phyloP scores from a whole-genome alignment of 345 rosid species.

The Sonneratia alba region DNA sequence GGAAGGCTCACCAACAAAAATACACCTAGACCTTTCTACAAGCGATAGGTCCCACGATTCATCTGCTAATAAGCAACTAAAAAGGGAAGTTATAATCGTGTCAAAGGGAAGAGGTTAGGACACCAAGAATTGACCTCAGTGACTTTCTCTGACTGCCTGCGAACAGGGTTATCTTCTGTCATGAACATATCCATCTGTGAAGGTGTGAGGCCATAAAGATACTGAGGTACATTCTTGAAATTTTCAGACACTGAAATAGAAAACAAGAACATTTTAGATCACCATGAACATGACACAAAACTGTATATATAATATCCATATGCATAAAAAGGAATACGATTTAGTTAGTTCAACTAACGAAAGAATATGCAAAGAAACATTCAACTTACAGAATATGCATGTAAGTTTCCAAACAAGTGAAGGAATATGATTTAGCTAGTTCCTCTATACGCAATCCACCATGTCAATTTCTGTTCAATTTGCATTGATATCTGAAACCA shows the following conservation, averaged over 20 bases:
- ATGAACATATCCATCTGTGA: slow-evolving; percentile 88
- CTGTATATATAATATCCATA: no score
- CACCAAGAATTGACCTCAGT: slow-evolving; percentile 46
- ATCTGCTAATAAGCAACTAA: no score
- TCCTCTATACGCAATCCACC: background rate
- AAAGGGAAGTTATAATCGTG: background rate
- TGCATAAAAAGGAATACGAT: background rate
- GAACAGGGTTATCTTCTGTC: slow-evolving; percentile 68
- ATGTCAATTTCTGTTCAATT: background rate
- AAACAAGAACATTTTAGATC: background rate
- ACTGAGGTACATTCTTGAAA: slow-evolving; percentile 63
- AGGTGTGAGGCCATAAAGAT: slow-evolving; percentile 73
- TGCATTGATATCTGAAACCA: background rate
- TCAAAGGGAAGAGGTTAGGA: background rate
- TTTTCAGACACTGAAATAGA: slow-evolving; percentile 59
- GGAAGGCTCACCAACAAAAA: no score
- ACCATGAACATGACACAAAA: background rate
- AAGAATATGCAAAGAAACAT: background rate
- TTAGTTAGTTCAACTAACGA: no score
- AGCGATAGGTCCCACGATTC: no score
- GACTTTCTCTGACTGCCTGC: slow-evolving; percentile 53
- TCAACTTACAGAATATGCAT: background rate
- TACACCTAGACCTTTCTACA: no score
- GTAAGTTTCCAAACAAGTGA: background rate
- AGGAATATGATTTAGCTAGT: background rate